A percentile compares a stretch with the other conserved stretches of the same genome.
Conservation (phyloP, 2,329 filamentous ascomycete genomes). For the Calonectria honghensis region DNA sequence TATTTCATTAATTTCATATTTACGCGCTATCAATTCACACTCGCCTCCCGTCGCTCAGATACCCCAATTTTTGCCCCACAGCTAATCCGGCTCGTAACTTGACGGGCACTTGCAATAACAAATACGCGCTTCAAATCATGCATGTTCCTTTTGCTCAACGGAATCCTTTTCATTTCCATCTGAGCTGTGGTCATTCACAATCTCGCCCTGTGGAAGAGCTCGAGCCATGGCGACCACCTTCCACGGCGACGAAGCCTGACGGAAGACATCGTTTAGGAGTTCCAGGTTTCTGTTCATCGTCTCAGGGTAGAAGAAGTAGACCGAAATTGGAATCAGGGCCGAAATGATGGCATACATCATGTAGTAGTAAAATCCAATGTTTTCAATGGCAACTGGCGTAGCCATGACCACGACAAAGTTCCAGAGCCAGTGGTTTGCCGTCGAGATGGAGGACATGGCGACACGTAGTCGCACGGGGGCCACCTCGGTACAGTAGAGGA, state of each 20-base stretch:
- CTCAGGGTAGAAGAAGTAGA: conserved; percentile 62
- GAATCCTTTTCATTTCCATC: neutral
- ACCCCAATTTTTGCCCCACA: neutral
- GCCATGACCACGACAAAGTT: conserved; percentile 74
- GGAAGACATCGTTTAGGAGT: conserved; percentile 19
- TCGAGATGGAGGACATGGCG: conserved; percentile 72
- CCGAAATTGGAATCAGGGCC: conserved; percentile 65
- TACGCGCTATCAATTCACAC: neutral
- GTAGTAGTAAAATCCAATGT: conserved; percentile 71
- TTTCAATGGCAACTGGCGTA: conserved; percentile 77
- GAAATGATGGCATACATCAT: conserved; percentile 67
- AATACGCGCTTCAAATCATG: neutral
- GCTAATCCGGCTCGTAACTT: neutral
- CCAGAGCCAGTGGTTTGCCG: conserved; percentile 60
- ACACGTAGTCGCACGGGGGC: conserved; percentile 68
- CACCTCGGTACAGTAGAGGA: conserved; percentile 74
- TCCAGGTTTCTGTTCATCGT: conserved; percentile 57
- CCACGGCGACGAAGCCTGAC: conserved; percentile 20
- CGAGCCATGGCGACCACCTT: conserved; percentile 4
- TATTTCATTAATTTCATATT: neutral
- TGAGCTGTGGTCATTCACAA: neutral
- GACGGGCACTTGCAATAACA: neutral
- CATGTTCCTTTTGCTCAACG: conserved; percentile 18
- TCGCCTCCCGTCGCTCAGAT: neutral
- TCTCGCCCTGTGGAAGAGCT: neutral